Conservation (phyloP, 148 eudicot species). For the Rhododendron simsii region DNA sequence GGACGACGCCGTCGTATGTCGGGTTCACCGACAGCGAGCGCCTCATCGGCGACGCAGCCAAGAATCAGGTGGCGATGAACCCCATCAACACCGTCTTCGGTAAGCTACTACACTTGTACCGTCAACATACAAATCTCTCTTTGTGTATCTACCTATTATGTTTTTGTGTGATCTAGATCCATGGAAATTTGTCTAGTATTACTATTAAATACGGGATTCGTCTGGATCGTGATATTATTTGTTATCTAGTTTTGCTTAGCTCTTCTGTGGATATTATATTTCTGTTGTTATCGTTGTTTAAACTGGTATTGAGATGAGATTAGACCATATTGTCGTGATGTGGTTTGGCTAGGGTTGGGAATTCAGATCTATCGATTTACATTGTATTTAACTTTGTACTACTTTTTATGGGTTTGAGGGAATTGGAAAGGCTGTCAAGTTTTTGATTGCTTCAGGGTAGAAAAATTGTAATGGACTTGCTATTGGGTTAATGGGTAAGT, state of each 20-base stretch:
- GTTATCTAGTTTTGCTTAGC: background rate
- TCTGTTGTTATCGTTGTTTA: background rate
- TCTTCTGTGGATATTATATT: background rate
- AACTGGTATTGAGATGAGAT: background rate
- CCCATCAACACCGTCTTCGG: constrained; percentile 9
- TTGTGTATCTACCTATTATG: background rate
- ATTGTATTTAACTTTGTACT: background rate
- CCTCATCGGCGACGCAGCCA: constrained; percentile 3
- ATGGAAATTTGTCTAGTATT: background rate
- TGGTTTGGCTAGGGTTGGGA: background rate
- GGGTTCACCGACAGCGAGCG: constrained; percentile 4
- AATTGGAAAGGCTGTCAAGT: background rate
- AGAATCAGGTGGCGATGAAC: constrained; percentile 9
- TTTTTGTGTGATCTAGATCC: background rate
- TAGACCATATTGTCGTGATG: background rate
- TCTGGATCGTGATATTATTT: background rate
- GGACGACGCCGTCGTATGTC: constrained; percentile 6
- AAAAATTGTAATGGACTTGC: background rate
- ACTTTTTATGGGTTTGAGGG: background rate
- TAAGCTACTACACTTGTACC: background rate
- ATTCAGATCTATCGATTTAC: background rate
- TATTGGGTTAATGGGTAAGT: background rate
- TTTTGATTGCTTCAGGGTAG: background rate
- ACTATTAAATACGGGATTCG: background rate
- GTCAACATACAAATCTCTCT: background rate